Evolutionary conservation across 805 yeast genomes (phyloP).

Genomic region (Lipomyces mesembrius): DNA sequence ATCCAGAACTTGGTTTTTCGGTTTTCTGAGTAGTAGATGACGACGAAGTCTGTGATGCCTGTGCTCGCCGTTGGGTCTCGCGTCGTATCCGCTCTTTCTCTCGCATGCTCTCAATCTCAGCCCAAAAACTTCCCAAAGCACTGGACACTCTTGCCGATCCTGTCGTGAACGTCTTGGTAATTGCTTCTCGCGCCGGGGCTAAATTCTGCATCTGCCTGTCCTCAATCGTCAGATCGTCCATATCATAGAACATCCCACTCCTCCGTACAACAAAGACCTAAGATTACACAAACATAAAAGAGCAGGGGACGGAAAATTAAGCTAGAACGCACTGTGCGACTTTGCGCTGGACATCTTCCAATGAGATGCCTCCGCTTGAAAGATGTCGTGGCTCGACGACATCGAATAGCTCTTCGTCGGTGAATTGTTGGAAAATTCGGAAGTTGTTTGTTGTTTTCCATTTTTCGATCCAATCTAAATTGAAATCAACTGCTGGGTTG

Average conservation of each 20-base stretch:
- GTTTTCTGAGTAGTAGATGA: background rate
- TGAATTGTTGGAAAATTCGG: constrained; percentile 56
- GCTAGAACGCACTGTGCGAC: constrained; percentile 29
- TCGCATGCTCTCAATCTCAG: constrained; percentile 33
- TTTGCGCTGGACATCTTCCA: constrained; percentile 40
- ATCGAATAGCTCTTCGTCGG: constrained; percentile 74
- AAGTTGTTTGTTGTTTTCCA: constrained; percentile 65
- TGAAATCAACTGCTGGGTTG: constrained; percentile 52
- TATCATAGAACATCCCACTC: background rate
- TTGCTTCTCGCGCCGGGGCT: constrained; percentile 40
- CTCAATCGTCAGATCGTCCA: background rate
- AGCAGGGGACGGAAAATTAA: constrained; percentile 1
- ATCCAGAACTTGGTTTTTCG: constrained; percentile 6
- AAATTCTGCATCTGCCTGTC: constrained; percentile 35
- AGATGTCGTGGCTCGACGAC: constrained; percentile 56
- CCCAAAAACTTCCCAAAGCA: constrained; percentile 44
- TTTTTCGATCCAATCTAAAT: constrained; percentile 51
- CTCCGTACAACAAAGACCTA: background rate
- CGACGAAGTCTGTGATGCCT: constrained; percentile 1
- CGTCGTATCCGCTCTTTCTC: constrained; percentile 31
- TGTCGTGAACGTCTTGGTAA: constrained; percentile 39
- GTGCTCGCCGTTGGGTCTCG: constrained; percentile 10
- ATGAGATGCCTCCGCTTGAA: constrained; percentile 41
- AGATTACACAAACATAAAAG: background rate
- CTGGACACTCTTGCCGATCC: constrained; percentile 40